These are phyloP conservation scores for Lomentospora prolificans DNA, from an alignment of 2,329 filamentous ascomycete genomes.

Conservation along the genomic window DNA sequence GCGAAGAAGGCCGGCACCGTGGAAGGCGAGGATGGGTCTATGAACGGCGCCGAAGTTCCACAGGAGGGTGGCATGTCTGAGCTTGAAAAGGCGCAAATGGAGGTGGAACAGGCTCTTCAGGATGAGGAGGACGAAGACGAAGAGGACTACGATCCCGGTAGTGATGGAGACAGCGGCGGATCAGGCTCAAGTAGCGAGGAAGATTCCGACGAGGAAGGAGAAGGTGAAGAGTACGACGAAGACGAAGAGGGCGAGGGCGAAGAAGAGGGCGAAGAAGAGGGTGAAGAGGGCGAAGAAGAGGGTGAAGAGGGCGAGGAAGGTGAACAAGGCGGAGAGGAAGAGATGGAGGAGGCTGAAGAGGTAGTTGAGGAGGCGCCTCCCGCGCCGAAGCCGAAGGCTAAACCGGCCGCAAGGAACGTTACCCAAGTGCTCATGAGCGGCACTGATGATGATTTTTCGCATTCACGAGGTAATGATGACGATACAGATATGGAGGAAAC, in stretches of 20 bases:
- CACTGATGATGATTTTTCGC: background rate
- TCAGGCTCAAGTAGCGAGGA: slow-evolving; percentile 41
- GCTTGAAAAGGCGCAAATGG: slow-evolving; percentile 37
- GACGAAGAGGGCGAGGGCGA: slow-evolving; percentile 28
- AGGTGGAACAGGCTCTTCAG: slow-evolving; percentile 42
- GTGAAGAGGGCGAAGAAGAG: slow-evolving; percentile 15
- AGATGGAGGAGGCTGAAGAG: slow-evolving; percentile 17
- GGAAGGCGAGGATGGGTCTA: slow-evolving; percentile 25
- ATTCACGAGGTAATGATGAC: slow-evolving; percentile 7
- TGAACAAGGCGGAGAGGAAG: slow-evolving; percentile 20
- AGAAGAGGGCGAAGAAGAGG: slow-evolving; percentile 20
- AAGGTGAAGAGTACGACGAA: slow-evolving; percentile 29
- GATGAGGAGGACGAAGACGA: slow-evolving; percentile 56
- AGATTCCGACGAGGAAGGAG: slow-evolving; percentile 41
- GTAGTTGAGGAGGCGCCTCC: slow-evolving; percentile 14
- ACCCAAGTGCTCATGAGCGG: background rate
- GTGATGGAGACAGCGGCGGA: slow-evolving; percentile 49
- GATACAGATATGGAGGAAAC: slow-evolving; percentile 23
- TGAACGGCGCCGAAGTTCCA: slow-evolving; percentile 17
- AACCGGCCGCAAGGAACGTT: background rate
- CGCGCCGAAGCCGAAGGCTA: slow-evolving; percentile 35
- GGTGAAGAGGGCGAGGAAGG: slow-evolving; percentile 13
- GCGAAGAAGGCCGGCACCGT: slow-evolving; percentile 29
- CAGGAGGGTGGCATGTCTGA: slow-evolving; percentile 31
- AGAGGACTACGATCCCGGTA: slow-evolving; percentile 57